Percentiles rank a stretch among this genome's conserved stretches.
phyloP scores from a whole-genome alignment of 2,329 filamentous ascomycete genomes.

The Colletotrichum sp. region DNA sequence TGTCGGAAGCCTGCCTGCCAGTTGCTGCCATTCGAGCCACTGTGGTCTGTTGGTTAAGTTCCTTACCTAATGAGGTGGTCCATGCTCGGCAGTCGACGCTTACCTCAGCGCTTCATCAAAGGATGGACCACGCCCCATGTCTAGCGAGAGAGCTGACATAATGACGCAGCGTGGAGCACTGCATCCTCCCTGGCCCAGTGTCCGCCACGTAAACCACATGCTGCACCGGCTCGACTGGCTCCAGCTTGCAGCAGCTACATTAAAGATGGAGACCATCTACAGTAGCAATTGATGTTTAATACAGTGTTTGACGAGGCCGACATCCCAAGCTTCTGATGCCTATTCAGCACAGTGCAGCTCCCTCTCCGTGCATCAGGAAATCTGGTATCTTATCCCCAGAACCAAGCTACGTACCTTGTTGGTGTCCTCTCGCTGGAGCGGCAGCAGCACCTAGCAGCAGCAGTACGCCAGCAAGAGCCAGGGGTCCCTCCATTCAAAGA shows the following conservation, averaged over 20 bases:
- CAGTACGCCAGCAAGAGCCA: neutral
- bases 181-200: neutral
- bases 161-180: neutral
- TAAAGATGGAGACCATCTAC: neutral
- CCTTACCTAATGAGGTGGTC: neutral
- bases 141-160: neutral
- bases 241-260: conserved; percentile 8
- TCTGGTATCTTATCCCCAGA: neutral
- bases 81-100: neutral
- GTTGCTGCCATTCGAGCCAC: neutral
- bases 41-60: neutral
- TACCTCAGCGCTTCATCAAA: neutral
- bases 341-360: neutral
- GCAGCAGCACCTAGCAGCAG: neutral
- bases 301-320: neutral
- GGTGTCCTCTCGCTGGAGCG: neutral
- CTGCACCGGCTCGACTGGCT: neutral
- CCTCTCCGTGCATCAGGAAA: neutral
- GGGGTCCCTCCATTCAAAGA: conserved; percentile 18
- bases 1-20: neutral
- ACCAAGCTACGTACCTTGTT: neutral
- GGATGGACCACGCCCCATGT: neutral
- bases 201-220: conserved; percentile 18
- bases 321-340: neutral
- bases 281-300: neutral